These are phyloP conservation scores for Aureobasidium sp. DNA, from an alignment of 2,329 filamentous ascomycete species.

Conservation along the genomic window DNA sequence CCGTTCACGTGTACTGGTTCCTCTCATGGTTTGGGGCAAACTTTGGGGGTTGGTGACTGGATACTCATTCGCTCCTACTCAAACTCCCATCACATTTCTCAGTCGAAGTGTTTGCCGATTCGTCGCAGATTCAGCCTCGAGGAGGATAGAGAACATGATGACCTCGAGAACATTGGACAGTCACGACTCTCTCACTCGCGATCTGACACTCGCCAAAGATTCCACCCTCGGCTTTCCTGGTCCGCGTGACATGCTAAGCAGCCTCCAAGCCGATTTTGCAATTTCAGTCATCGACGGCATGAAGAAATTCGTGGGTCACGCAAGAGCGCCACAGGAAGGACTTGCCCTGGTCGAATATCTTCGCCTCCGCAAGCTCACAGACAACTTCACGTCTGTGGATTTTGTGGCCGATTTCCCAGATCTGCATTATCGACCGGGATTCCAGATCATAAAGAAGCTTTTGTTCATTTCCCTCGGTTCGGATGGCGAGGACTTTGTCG, in stretches of 20 bases:
- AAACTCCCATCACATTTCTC: not conserved
- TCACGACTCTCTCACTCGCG: not conserved
- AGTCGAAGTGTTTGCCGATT: not conserved
- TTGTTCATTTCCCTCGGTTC: not conserved
- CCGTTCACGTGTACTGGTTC: not conserved
- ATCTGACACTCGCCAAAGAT: not conserved
- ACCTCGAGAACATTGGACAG: not conserved
- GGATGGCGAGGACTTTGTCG: not conserved
- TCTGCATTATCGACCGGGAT: not conserved
- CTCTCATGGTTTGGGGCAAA: not conserved
- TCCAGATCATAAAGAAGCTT: not conserved
- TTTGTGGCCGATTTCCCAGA: not conserved
- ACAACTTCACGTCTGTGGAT: not conserved
- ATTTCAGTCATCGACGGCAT: not conserved
- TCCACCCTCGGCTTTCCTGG: not conserved
- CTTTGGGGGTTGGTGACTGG: not conserved
- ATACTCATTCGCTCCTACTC: not conserved
- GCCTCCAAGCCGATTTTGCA: not conserved
- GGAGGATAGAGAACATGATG: not conserved
- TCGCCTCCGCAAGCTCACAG: not conserved
- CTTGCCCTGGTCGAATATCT: constrained; percentile 1
- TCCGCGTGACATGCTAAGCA: not conserved
- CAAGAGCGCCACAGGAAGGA: not conserved
- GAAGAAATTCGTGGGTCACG: not conserved
- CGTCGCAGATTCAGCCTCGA: not conserved